A percentile compares a stretch with the other conserved stretches of the same genome.
These are phyloP conservation scores for Heterobasidion occidentale DNA, from an alignment of 1,284 basidiomycete species.

Conservation along the genomic window DNA sequence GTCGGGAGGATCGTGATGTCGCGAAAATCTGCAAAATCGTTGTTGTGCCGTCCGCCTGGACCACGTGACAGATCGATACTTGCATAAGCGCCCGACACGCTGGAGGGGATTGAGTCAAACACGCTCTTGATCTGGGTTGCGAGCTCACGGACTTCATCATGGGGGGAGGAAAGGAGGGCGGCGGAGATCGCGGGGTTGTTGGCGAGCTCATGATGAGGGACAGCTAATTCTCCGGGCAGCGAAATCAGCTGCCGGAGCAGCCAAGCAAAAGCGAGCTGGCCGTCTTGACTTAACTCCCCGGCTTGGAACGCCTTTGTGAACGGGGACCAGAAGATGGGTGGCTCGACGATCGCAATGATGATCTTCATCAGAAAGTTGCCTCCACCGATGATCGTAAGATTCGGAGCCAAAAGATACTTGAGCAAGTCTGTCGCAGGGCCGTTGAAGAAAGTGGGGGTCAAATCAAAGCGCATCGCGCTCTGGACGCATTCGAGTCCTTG, in stretches of 20 bases:
- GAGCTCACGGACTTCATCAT: slow-evolving; percentile 23
- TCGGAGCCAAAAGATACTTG: slow-evolving; percentile 31
- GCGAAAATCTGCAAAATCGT: slow-evolving; percentile 52
- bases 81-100: slow-evolving; percentile 10
- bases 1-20: slow-evolving; percentile 53
- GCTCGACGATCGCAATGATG: slow-evolving; percentile 37
- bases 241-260: slow-evolving; percentile 41
- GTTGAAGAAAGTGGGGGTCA: slow-evolving; percentile 36
- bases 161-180: slow-evolving; percentile 26
- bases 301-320: slow-evolving; percentile 32
- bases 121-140: slow-evolving; percentile 37
- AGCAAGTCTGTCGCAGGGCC: slow-evolving; percentile 30
- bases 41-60: slow-evolving; percentile 60
- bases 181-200: slow-evolving; percentile 24
- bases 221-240: slow-evolving; percentile 27
- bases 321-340: slow-evolving; percentile 45
- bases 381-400: slow-evolving; percentile 27
- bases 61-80: slow-evolving; percentile 16
- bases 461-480: slow-evolving; percentile 34
- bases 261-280: slow-evolving; percentile 37
- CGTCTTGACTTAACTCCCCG: slow-evolving; percentile 26
- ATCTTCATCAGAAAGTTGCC: slow-evolving; percentile 35
- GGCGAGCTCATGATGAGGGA: slow-evolving; percentile 30
- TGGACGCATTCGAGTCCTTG: slow-evolving; percentile 35
- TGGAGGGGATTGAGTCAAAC: slow-evolving; percentile 19